phyloP scores from a whole-genome alignment of 768 basidiomycete genomes.

The Leccinum olivaceopallidum region DNA sequence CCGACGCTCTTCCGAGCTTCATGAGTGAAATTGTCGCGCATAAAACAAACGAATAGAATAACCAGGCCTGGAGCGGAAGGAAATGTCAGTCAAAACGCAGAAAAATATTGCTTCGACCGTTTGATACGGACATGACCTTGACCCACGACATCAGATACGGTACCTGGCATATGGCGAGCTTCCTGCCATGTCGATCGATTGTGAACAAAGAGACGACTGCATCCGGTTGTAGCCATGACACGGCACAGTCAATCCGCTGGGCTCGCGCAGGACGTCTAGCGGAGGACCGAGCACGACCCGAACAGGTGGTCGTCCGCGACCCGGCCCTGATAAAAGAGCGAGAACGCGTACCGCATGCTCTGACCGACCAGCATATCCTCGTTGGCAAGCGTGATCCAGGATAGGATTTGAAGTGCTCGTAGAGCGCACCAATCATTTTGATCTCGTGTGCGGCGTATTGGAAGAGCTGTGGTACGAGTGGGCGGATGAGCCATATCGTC shows the following conservation, averaged over 20 bases:
- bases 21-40: not conserved
- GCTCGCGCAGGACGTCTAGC: slow-evolving; percentile 29
- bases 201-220: slow-evolving; percentile 31
- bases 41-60: not conserved
- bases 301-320: slow-evolving; percentile 28
- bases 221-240: slow-evolving; percentile 28
- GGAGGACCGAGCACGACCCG: slow-evolving; percentile 24
- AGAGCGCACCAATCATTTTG: slow-evolving; percentile 37
- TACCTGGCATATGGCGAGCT: slow-evolving; percentile 30
- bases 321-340: slow-evolving; percentile 31
- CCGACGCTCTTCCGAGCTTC: not conserved
- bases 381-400: slow-evolving; percentile 25
- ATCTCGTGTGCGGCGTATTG: slow-evolving; percentile 46
- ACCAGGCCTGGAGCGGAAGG: slow-evolving; percentile 9
- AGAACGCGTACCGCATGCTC: slow-evolving; percentile 33
- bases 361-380: slow-evolving; percentile 19
- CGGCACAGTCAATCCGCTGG: slow-evolving; percentile 23
- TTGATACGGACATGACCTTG: slow-evolving; percentile 14
- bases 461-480: slow-evolving; percentile 36
- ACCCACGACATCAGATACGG: slow-evolving; percentile 25
- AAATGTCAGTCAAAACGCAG: slow-evolving; percentile 7
- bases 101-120: not conserved
- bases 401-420: slow-evolving; percentile 32
- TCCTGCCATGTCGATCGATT: slow-evolving; percentile 8
- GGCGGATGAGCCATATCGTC: slow-evolving; percentile 37